Evolutionary conservation across 305 asterid species (phyloP).

Genomic region (Lippia alba): DNA sequence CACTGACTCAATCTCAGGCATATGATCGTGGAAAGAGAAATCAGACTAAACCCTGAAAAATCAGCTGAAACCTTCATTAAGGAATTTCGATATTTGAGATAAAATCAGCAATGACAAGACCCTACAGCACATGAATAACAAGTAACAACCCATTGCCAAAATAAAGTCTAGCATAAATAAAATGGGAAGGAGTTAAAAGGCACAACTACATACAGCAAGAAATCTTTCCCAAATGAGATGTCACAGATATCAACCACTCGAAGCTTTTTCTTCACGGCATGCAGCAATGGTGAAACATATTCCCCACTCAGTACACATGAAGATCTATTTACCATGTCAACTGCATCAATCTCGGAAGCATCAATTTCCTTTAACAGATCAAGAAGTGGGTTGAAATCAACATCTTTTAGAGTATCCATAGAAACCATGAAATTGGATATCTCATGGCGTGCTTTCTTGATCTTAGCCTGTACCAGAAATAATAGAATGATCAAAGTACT

Average conservation of each 20-base stretch:
- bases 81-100: constrained; percentile 3
- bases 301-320: constrained; percentile 70
- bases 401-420: constrained; percentile 75
- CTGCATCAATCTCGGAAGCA: constrained; percentile 83
- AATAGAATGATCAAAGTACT: constrained; percentile 20
- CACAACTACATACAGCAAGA: constrained; percentile 66
- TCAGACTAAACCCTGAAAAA: neutral
- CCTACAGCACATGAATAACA: constrained; percentile 9
- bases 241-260: constrained; percentile 87
- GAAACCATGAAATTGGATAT: constrained; percentile 52
- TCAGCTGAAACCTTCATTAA: constrained; percentile 3
- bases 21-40: neutral
- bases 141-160: constrained; percentile 13
- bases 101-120: constrained; percentile 3
- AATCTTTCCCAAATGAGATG: constrained; percentile 76
- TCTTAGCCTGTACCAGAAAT: constrained; percentile 67
- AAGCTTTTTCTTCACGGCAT: constrained; percentile 73
- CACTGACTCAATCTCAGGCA: constrained; percentile 11
- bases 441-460: constrained; percentile 66
- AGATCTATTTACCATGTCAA: constrained; percentile 73
- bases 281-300: constrained; percentile 64
- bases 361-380: constrained; percentile 66
- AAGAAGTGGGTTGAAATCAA: constrained; percentile 70
- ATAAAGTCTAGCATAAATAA: constrained; percentile 11
- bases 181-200: constrained; percentile 25